These are phyloP conservation scores for Chernovozyma aurita DNA, from an alignment of 1,139 yeast species.

Conservation along the genomic window DNA sequence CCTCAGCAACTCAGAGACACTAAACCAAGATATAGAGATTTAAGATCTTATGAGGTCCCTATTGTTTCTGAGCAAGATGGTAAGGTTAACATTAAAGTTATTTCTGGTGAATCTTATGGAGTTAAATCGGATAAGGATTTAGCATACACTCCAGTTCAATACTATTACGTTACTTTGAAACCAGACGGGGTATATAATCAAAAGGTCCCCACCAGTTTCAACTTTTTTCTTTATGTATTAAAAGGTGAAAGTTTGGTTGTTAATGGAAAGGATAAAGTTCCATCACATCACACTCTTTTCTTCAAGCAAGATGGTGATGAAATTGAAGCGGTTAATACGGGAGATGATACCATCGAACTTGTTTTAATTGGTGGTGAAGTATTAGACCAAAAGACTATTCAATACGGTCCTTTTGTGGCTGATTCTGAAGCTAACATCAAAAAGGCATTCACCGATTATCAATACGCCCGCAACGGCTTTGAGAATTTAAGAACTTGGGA, in stretches of 20 bases:
- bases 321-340: slow-evolving; percentile 43
- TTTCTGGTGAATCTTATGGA: slow-evolving; percentile 76
- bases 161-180: slow-evolving; percentile 61
- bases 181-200: slow-evolving; percentile 70
- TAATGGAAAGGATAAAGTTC: slow-evolving; percentile 36
- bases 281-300: slow-evolving; percentile 53
- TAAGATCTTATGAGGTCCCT: slow-evolving; percentile 72
- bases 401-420: slow-evolving; percentile 89
- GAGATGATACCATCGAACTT: slow-evolving; percentile 43
- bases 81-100: slow-evolving; percentile 63
- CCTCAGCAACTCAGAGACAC: slow-evolving; percentile 66
- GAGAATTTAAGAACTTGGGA: slow-evolving; percentile 67
- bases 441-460: slow-evolving; percentile 69
- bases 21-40: slow-evolving; percentile 78
- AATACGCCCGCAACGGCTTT: slow-evolving; percentile 66
- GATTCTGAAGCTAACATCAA: slow-evolving; percentile 57
- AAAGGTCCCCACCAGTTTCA: slow-evolving; percentile 57
- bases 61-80: slow-evolving; percentile 61
- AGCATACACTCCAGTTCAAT: slow-evolving; percentile 82
- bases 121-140: slow-evolving; percentile 70
- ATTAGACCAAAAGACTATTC: slow-evolving; percentile 73
- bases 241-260: slow-evolving; percentile 53
- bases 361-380: slow-evolving; percentile 75
- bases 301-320: slow-evolving; percentile 63
- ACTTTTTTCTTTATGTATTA: slow-evolving; percentile 67